These are phyloP conservation scores for Hymenoscyphus salicellus DNA, from an alignment of 2,329 filamentous ascomycete genomes.

Conservation along the genomic window DNA sequence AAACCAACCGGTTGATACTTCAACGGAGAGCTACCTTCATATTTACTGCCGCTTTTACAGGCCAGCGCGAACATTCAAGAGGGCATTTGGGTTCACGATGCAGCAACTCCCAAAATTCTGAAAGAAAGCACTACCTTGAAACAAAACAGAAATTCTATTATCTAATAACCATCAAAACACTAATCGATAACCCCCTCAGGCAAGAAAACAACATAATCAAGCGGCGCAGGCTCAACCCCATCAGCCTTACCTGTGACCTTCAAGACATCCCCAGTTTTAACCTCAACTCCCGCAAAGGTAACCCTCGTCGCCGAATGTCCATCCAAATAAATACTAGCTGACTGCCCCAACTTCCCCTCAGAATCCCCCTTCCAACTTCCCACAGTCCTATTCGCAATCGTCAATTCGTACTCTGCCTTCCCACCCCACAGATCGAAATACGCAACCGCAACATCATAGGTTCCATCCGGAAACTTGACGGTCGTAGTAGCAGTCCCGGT, in stretches of 20 bases:
- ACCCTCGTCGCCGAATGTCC: constrained; percentile 63
- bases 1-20: no score
- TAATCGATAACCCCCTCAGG: constrained; percentile 54
- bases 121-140: no score
- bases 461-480: no score
- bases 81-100: no score
- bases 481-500: no score
- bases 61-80: no score
- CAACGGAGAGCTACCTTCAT: no score
- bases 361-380: constrained; percentile 58
- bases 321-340: constrained; percentile 57
- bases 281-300: constrained; percentile 51
- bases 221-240: constrained; percentile 60
- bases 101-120: no score
- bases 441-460: not conserved
- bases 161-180: no score
- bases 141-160: no score
- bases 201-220: constrained; percentile 65
- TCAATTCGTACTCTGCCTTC: not conserved
- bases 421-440: not conserved
- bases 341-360: constrained; percentile 59
- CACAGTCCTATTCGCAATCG: constrained; percentile 33
- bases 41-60: no score
- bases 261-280: constrained; percentile 51
- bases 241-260: constrained; percentile 56